These are phyloP conservation scores for Ophiocordyceps camponoti-floridani DNA, from an alignment of 2,329 filamentous ascomycete genomes.

Conservation along the genomic window DNA sequence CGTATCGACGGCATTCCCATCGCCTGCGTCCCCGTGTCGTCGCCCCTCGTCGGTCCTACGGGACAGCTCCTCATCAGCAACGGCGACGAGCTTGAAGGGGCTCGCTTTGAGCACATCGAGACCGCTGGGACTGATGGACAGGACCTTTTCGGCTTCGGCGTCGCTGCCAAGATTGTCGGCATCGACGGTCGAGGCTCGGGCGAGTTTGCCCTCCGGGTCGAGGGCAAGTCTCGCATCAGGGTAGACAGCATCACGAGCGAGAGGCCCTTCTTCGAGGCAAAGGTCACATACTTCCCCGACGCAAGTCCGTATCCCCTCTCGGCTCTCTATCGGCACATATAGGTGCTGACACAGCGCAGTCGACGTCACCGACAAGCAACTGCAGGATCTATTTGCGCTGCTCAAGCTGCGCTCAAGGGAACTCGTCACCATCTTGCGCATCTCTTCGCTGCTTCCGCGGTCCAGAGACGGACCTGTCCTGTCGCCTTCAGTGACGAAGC, in stretches of 20 bases:
- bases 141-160: slow-evolving; percentile 71
- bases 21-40: slow-evolving; percentile 73
- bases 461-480: slow-evolving; percentile 45
- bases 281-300: slow-evolving; percentile 55
- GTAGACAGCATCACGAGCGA: slow-evolving; percentile 51
- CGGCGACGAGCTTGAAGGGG: slow-evolving; percentile 30
- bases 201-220: slow-evolving; percentile 71
- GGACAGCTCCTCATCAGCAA: slow-evolving; percentile 60
- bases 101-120: slow-evolving; percentile 29
- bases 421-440: slow-evolving; percentile 64
- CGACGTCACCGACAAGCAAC: slow-evolving; percentile 32
- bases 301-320: slow-evolving; percentile 28
- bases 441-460: slow-evolving; percentile 69
- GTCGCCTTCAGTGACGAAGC: slow-evolving; percentile 68
- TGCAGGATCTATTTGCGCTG: slow-evolving; percentile 56
- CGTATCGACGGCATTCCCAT: slow-evolving; percentile 54
- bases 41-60: slow-evolving; percentile 52
- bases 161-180: slow-evolving; percentile 60
- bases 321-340: not conserved
- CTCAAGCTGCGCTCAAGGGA: slow-evolving; percentile 76
- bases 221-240: slow-evolving; percentile 63
- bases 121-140: slow-evolving; percentile 42
- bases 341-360: slow-evolving; percentile 6
- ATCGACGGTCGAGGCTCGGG: slow-evolving; percentile 58
- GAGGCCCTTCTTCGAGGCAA: slow-evolving; percentile 71